Conservation (phyloP, 208 protist genomes). For the Trypanosoma brucei region DNA sequence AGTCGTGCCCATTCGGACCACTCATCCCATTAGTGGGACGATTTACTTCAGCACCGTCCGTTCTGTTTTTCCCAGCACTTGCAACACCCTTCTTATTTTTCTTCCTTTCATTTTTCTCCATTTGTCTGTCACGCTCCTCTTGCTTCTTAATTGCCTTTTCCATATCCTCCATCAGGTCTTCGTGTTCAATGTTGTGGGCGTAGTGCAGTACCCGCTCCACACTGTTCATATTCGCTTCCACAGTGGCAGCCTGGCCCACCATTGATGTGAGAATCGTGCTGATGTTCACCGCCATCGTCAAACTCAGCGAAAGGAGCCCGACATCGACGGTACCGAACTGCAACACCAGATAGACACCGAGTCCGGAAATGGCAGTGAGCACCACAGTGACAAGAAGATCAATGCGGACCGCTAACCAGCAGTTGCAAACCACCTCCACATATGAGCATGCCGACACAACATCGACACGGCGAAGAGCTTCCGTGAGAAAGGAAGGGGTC, state of each 20-base stretch:
- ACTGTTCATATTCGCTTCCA: conserved; percentile 85
- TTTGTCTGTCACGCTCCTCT: neutral
- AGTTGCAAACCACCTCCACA: conserved; percentile 52
- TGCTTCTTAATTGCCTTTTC: conserved; percentile 8
- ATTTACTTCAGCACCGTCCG: neutral
- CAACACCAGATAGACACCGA: conserved; percentile 41
- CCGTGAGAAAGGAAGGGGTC: conserved; percentile 23
- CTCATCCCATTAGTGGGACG: neutral
- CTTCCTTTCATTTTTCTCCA: neutral
- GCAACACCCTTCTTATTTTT: neutral
- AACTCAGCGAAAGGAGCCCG: conserved; percentile 56
- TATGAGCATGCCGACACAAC: conserved; percentile 44
- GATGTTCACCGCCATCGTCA: conserved; percentile 58
- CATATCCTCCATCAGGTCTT: conserved; percentile 29
- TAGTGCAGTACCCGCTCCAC: conserved; percentile 82
- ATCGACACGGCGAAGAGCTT: conserved; percentile 43
- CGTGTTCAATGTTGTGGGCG: conserved; percentile 57
- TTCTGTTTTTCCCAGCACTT: neutral
- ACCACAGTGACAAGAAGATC: conserved; percentile 84
- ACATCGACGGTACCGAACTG: conserved; percentile 18
- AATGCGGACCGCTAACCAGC: conserved; percentile 88
- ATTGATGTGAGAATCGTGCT: conserved; percentile 55
- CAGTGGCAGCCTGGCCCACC: conserved; percentile 36
- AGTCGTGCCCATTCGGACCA: neutral
- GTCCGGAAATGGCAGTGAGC: conserved; percentile 37